Evolutionary conservation across 2,329 filamentous ascomycete genomes (phyloP), one percentile per base, ranked within the genome.

Genomic region (Cucurbitaria berberidis): DNA sequence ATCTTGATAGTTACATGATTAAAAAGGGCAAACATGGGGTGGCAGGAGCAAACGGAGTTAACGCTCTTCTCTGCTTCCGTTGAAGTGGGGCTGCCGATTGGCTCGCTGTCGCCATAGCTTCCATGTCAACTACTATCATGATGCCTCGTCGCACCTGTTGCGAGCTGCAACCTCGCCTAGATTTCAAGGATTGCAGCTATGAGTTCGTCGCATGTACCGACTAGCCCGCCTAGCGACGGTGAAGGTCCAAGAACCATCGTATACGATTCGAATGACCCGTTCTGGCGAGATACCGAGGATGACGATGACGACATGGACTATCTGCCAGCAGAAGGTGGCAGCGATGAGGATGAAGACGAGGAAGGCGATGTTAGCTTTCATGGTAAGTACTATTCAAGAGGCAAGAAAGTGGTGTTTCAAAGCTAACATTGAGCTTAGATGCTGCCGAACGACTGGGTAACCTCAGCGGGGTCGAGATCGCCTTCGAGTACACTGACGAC

Each of bases 291-390:
- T 51, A 68, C 59, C 35, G 66, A 69, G 34, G 64, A 67, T 36
- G 73, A 74, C 50, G 74, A 74, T 60, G 77, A 80, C 74, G 80
- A 83, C 73, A 80, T 81, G 76, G 80, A 82, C 57, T 81, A 78
- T 70, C 74, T 81, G 63, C 74, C 77, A 24, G 73, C 77, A 40
- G 68, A 75, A 51, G 76, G 77, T 53, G 72, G 71, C 13, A 74
- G 64, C 45, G 74, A 77, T 21, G 66, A 73, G 15, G 71, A 72
- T 10, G 76, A 78, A 8, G 73, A 75, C n/a, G 74, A 69, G 8
- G 66, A 75, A 38, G 68, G 72, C 2, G 69, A 73, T 18, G 51
- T 65, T 3, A 69, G 69, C 29, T 76, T 73, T 42, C 71, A 75
- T 39, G 74, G 74, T 76, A 62, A 19, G 34, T 16, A 36, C 1